Conservation (phyloP, 169 alveolate genomes). For the Besnoitia besnoiti region DNA sequence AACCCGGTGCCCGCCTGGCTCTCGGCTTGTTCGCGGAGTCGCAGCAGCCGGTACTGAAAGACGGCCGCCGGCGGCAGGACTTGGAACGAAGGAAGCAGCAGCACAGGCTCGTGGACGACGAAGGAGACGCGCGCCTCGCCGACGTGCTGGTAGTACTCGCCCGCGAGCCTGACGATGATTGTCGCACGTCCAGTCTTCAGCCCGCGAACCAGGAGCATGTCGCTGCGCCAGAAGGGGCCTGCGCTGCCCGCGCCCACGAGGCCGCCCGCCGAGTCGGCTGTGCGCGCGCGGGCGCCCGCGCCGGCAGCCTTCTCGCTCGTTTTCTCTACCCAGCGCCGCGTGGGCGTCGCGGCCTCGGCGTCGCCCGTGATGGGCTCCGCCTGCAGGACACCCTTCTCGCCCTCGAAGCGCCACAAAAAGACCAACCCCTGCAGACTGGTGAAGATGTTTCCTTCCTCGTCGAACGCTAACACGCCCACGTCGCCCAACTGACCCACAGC, state of each 20-base stretch:
- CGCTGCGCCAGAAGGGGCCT: slow-evolving; percentile 27
- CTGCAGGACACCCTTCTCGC: slow-evolving; percentile 16
- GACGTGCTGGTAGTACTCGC: background rate
- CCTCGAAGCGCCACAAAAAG: slow-evolving; percentile 48
- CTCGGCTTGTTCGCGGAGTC: slow-evolving; percentile 12
- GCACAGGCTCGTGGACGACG: slow-evolving; percentile 40
- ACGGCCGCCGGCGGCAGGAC: slow-evolving; percentile 56
- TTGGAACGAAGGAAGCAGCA: slow-evolving; percentile 31
- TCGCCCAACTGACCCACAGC: slow-evolving; percentile 63
- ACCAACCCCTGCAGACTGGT: slow-evolving; percentile 51
- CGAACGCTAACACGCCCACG: slow-evolving; percentile 54
- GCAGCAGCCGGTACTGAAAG: background rate
- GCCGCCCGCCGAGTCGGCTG: background rate
- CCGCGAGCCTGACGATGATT: slow-evolving; percentile 19
- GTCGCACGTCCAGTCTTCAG: slow-evolving; percentile 40
- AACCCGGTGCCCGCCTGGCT: background rate
- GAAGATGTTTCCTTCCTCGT: slow-evolving; percentile 63
- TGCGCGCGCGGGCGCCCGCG: background rate
- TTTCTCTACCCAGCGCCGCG: slow-evolving; percentile 47
- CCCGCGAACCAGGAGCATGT: slow-evolving; percentile 48
- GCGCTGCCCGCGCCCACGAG: background rate
- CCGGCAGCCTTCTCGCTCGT: background rate
- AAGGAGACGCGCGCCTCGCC: slow-evolving; percentile 43
- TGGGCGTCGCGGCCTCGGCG: slow-evolving; percentile 59
- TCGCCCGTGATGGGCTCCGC: slow-evolving; percentile 44